Evolutionary conservation across 2,329 filamentous ascomycete genomes (phyloP).

Genomic region (Arthrobotrys iridis): DNA sequence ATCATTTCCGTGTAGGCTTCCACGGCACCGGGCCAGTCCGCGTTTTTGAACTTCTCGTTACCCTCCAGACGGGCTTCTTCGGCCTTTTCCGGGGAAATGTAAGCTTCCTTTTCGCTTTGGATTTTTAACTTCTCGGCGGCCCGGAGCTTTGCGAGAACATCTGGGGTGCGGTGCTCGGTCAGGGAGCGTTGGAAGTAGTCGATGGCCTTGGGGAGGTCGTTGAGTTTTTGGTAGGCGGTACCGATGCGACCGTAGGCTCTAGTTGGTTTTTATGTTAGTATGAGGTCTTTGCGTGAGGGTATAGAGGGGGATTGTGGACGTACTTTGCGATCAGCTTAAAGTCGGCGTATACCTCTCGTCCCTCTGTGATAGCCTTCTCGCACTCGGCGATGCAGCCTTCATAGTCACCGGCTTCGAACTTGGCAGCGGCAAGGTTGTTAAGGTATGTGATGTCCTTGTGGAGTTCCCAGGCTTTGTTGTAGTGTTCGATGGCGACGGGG

Average conservation of each 20-base stretch:
- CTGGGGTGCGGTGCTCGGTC: conserved; percentile 95
- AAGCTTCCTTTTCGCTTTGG: conserved; percentile 78
- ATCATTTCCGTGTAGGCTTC: conserved; percentile 96
- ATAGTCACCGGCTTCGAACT: conserved; percentile 96
- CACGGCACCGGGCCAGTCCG: conserved; percentile 93
- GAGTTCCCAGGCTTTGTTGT: conserved; percentile 91
- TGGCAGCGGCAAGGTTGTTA: conserved; percentile 92
- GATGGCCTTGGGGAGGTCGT: conserved; percentile 80
- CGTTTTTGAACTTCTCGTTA: conserved; percentile 96
- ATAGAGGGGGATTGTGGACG: conserved; percentile 52
- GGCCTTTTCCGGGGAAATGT: conserved; percentile 89
- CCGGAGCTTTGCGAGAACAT: conserved; percentile 91
- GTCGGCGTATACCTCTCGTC: conserved; percentile 87
- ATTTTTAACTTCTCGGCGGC: conserved; percentile 86
- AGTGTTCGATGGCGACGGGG: conserved; percentile 92
- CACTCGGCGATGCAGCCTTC: conserved; percentile 86
- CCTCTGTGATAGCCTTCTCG: conserved; percentile 87
- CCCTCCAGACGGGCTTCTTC: conserved; percentile 95
- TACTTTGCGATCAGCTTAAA: conserved; percentile 98
- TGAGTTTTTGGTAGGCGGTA: conserved; percentile 88
- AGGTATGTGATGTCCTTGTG: conserved; percentile 98
- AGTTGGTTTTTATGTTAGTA: conserved; percentile 53
- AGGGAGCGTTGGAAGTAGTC: conserved; percentile 92
- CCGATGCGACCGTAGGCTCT: conserved; percentile 90
- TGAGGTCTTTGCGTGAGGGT: conserved; percentile 58